These are phyloP conservation scores for Candida chilensis DNA, from an alignment of 805 yeast species.

Conservation along the genomic window DNA sequence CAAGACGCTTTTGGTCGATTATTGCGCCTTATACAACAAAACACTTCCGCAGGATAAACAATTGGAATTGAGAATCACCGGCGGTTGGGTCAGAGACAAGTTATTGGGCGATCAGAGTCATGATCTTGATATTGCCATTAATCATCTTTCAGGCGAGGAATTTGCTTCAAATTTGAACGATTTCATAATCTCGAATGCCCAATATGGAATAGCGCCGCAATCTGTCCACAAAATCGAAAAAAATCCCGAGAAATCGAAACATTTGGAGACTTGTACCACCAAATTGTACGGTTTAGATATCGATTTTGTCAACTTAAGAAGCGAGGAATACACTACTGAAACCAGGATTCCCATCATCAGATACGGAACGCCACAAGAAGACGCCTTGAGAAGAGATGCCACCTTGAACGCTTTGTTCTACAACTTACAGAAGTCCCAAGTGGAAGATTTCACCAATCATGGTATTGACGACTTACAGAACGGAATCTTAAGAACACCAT, in stretches of 20 bases:
- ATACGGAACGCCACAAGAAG: constrained; percentile 88
- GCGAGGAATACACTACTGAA: constrained; percentile 75
- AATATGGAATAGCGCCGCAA: constrained; percentile 10
- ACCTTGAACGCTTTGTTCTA: constrained; percentile 89
- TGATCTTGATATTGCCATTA: constrained; percentile 90
- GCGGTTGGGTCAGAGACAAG: constrained; percentile 98
- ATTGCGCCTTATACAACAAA: constrained; percentile 24
- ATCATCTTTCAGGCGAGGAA: constrained; percentile 74
- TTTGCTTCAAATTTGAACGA: constrained; percentile 63
- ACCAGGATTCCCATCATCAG: constrained; percentile 80
- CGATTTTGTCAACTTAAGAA: constrained; percentile 88
- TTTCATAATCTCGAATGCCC: constrained; percentile 26
- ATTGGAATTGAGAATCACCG: constrained; percentile 75
- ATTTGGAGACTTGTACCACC: constrained; percentile 93
- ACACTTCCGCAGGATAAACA: constrained; percentile 7
- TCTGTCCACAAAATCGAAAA: constrained; percentile 75
- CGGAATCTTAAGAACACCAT: constrained; percentile 81
- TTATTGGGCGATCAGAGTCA: constrained; percentile 70
- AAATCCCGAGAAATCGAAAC: constrained; percentile 95
- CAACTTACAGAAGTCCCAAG: constrained; percentile 54
- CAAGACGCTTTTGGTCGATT: constrained; percentile 27
- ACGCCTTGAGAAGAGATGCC: constrained; percentile 91
- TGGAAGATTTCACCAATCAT: constrained; percentile 77
- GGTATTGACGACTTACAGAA: constrained; percentile 66
- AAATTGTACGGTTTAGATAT: constrained; percentile 75